Evolutionary conservation across 2,329 filamentous ascomycete genomes (phyloP).

Genomic region (Cercospora beticola): DNA sequence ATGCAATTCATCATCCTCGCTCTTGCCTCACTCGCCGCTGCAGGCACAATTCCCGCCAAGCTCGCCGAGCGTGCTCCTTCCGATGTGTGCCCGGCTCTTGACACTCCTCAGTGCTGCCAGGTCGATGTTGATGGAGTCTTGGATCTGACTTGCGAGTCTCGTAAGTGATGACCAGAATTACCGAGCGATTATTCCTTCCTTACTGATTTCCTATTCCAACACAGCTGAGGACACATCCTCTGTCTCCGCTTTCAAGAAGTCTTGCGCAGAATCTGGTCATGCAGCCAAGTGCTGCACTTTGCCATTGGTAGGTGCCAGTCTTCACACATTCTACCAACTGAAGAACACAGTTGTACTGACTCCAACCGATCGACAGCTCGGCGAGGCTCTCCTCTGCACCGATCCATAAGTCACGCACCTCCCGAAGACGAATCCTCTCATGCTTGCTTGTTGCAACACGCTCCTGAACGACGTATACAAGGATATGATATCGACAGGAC

Average conservation of each 20-base stretch:
- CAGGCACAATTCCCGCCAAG: neutral
- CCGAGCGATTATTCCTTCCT: too few relatives aligned
- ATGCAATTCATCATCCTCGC: neutral
- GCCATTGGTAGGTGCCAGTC: neutral
- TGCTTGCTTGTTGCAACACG: neutral
- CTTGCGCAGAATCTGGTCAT: neutral
- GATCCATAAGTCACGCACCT: neutral
- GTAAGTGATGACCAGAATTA: neutral
- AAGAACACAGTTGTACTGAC: neutral
- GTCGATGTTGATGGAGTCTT: neutral
- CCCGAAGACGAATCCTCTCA: neutral
- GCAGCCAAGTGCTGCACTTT: neutral
- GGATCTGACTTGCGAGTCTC: neutral
- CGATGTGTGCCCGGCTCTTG: neutral
- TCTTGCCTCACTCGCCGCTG: neutral
- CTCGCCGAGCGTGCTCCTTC: neutral
- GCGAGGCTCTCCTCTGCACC: neutral
- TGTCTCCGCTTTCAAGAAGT: neutral
- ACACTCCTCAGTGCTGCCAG: neutral
- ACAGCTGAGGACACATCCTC: neutral
- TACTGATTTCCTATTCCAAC: neutral
- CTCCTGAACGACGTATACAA: neutral
- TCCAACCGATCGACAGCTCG: neutral
- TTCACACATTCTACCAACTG: neutral
- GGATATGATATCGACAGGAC: neutral